Evolutionary conservation across 1,284 basidiomycete species (phyloP), one percentile per base, ranked within the genome.

Genomic region (Phellinidium pouzarii): DNA sequence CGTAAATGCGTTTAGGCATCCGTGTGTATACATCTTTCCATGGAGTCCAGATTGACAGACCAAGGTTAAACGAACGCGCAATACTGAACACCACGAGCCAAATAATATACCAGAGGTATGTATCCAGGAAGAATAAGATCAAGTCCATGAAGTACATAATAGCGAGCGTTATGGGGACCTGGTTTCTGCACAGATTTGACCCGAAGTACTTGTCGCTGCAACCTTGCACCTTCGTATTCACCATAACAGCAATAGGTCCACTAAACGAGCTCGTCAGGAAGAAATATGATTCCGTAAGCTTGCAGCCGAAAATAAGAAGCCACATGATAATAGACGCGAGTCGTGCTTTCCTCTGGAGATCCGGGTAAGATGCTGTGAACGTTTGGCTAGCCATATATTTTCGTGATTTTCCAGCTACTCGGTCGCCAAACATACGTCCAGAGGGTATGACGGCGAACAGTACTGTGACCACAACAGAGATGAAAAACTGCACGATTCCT

Each of bases 71-170:
- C 22, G 91, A 91, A 26, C 93, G 80, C 4, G 80, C 86, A 48
- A 97, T 88, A 63, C 86, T 90, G 77, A 94, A 95, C 60, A 95
- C 86, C 54, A 94, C 93, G 62, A 93, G 83, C 94, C 94, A 97
- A 66, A 96, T 94, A 70, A 90, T 84, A 72, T 90, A 95, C 94
- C 94, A 97, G 44, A 97, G 72, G 76, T 95, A 97, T 41, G 94
- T 97, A 74, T 97, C 94, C 70, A 97, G 74, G 81, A 97, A 97
- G 83, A 96, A 97, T 60, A 96, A 76, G 48, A 90, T 77, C 54
- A 96, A 70, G 65, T 96, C 94, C 93, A 97, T 94, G 68, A 94
- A 68, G 71, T 94, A 96, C 94, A 96, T 97, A 77, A 95, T 91
- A 23, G 92, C 74, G 55, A 97, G 78, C 1, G 94, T 84, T 71